phyloP scores from a whole-genome alignment of 192 early-diverging fungal species.

The Podila verticillata region DNA sequence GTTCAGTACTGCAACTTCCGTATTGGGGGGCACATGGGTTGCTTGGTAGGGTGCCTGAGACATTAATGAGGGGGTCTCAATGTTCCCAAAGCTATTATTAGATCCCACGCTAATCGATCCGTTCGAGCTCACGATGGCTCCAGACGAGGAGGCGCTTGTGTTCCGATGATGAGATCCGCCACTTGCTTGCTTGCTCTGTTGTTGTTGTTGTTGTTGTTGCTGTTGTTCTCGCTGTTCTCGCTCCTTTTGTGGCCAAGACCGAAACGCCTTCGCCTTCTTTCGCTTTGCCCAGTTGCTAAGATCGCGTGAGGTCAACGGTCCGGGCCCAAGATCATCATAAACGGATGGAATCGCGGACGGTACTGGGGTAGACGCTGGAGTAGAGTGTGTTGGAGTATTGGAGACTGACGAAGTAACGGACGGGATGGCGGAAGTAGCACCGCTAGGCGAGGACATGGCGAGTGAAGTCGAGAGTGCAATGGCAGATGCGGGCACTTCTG shows the following conservation, averaged over 20 bases:
- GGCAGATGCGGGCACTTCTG: background rate
- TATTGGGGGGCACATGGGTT: slow-evolving; percentile 8
- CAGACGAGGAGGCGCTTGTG: background rate
- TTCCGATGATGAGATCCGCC: background rate
- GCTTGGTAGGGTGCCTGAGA: slow-evolving; percentile 8
- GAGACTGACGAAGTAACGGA: slow-evolving; percentile 8
- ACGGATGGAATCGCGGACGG: background rate
- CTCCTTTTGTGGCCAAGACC: background rate
- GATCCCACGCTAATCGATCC: background rate
- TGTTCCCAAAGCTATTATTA: slow-evolving; percentile 1
- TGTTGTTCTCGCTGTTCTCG: slow-evolving; percentile 8
- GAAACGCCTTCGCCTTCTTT: too few relatives aligned
- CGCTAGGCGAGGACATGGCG: slow-evolving; percentile 5
- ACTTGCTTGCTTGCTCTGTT: background rate
- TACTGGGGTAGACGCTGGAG: slow-evolving; percentile 6
- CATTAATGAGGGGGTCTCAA: slow-evolving; percentile 24
- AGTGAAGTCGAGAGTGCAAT: background rate
- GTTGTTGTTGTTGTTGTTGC: background rate
- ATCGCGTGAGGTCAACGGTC: too few relatives aligned
- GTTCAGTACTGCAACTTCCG: slow-evolving; percentile 22
- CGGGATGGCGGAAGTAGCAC: slow-evolving; percentile 17
- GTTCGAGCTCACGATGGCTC: background rate
- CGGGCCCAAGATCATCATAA: too few relatives aligned
- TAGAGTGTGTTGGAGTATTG: background rate
- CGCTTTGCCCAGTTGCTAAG: too few relatives aligned